phyloP scores from a whole-genome alignment of 331 rosid species.

The Pyracantha coccinea region DNA sequence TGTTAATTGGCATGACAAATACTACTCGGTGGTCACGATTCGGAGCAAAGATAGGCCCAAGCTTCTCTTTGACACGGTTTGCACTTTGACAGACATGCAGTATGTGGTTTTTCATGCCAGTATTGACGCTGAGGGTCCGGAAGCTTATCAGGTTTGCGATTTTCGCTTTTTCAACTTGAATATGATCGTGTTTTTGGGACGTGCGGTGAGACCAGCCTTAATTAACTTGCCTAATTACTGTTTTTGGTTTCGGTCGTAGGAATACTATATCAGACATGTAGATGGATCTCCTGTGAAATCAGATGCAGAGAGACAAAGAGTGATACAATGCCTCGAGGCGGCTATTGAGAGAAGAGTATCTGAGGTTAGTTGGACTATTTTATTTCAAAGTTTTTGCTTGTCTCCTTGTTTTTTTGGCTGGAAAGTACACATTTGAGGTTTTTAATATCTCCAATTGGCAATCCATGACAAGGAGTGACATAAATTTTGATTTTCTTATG shows the following conservation, averaged over 20 bases:
- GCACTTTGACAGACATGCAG: conserved; percentile 96
- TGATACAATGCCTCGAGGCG: conserved; percentile 91
- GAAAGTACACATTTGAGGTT: neutral
- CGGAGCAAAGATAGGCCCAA: conserved; percentile 76
- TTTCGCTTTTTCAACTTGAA: neutral
- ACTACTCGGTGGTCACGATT: conserved; percentile 82
- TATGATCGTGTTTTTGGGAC: neutral
- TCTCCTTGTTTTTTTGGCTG: neutral
- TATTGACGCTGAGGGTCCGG: conserved; percentile 77
- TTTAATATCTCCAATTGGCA: neutral
- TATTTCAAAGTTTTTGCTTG: neutral
- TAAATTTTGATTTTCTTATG: neutral
- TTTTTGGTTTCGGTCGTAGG: conserved; percentile 39
- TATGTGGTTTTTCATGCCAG: conserved; percentile 92
- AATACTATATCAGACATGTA: conserved; percentile 78
- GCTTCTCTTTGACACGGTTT: conserved; percentile 88
- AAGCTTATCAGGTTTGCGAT: conserved; percentile 75
- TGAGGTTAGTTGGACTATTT: conserved; percentile 38
- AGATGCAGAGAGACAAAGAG: conserved; percentile 95
- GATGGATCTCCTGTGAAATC: conserved; percentile 97
- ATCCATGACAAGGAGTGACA: neutral
- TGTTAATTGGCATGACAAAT: conserved; percentile 77
- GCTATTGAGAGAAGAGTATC: conserved; percentile 93
- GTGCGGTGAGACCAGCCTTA: neutral
- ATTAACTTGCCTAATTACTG: conserved; percentile 20